Base-by-base conservation (phyloP, 2,329 filamentous ascomycete genomes). In the Gaeumannomyces sp. region DNA sequence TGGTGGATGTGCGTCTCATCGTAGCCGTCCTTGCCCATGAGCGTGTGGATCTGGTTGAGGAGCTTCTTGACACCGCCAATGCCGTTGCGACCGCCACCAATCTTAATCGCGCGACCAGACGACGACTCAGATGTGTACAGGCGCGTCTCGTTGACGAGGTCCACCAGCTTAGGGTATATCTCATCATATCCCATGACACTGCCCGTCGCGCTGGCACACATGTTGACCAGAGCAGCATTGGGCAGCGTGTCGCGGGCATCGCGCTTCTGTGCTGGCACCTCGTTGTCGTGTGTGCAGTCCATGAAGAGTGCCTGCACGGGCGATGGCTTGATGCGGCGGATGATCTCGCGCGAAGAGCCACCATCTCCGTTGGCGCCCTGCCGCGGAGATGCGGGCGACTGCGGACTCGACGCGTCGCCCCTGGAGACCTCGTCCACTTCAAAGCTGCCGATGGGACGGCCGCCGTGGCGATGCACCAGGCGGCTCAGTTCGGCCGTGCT, bases 251-350 rank as follows among this genome's bases (percentile, higher is more conserved):
- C 96, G 66, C 93, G 87, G 63, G 93, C 93, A 74, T 97, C 93
- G 57, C 96, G 86, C 77, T 97, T 97, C 76, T 99, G 94, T 0
- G 94, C 92, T 0, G 95, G 95, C 2, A 92, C 90, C 78, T 99
- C 94, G 71, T 99, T 99, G 78, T 99, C 95, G 75, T 99, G 95
- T 0, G 96, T 99, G 76, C 96, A 99, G 75, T 99, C 96, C 93
- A 98, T 98, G 77, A 99, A 97, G 1, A 99, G 80, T 0, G 94
- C 95, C 69, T 97, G 93, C 0, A 98, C 90, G 4, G 93, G 92
- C 4, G 88, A 91, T n/a, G 90, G 89, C 69, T 92, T 91, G 76
- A 99, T 93, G 67, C 84, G 89, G 69, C 89, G 90, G 69, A 97
- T 83, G 25, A 91, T 85, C 71, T 94, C 89, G 50, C 81, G 79